Base-by-base conservation (phyloP, 306 rosid genomes). In the Citrullus colocynthis region DNA sequence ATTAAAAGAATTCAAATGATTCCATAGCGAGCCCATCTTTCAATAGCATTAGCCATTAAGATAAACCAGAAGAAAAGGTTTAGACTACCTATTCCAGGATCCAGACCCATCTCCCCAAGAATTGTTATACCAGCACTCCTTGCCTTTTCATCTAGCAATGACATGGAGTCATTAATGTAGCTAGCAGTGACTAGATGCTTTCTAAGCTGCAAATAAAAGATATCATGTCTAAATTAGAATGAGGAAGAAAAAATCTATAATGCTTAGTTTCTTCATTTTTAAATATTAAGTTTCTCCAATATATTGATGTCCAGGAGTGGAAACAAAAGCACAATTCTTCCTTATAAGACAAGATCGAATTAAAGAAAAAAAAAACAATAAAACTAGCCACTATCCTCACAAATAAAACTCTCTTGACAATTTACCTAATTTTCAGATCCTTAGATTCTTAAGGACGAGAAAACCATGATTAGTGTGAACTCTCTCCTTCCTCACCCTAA, bases 91-190 rank as follows among this genome's bases (percentile, higher is more conserved):
- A 95, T 88, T 75, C 99, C 99, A 73, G 97, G 99, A 86, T 95
- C 97, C 88, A 95, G 90, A 62, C 99, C 98, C 97, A 95, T 86
- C 85, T 95, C 99, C 12, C 99, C 97, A 55, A 95, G 96, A 84
- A 95, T 90, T 32, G 97, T 92, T 74, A 95, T 85, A 57, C 97
- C 96, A 58, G 91, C 96, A 52, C 66, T 89, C 87, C 85, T 90
- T 67, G 97, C 99, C 79, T 79, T 86, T 82, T 87, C 93, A 84
- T 89, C 83, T 80, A 95, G 90, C 82, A 39, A 75, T 61, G 91
- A 83, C 87, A 95, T 83, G 79, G 97, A 80, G 79, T 83, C 89
- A 82, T 95, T 97, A 65, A 95, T 91, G 80, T 95, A 95, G 87
- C 99, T 95, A 81, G 97, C 97, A 74, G 99, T 95, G 78, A 95